Conservation (phyloP, 345 rosid species). For the Gossypium herbaceum region DNA sequence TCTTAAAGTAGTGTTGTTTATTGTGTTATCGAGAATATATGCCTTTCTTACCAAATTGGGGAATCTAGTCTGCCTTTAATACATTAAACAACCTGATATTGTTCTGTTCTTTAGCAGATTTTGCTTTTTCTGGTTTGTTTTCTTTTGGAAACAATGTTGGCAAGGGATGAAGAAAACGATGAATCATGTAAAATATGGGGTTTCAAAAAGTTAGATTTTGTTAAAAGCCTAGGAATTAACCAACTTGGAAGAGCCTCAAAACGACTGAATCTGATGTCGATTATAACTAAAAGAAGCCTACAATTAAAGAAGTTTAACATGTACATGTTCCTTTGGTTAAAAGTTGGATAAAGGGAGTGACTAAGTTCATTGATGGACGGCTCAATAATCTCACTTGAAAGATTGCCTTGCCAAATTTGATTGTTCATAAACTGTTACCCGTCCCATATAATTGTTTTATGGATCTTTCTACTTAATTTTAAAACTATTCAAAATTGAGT, state of each 20-base stretch:
- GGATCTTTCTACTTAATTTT: too few species aligned
- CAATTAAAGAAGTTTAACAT: background rate
- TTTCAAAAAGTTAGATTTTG: background rate
- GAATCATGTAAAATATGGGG: background rate
- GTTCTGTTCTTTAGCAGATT: constrained; percentile 22
- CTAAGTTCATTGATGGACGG: background rate
- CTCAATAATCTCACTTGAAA: too few species aligned
- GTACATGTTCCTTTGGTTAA: background rate
- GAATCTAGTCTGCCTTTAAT: constrained; percentile 29
- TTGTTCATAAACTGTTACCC: background rate
- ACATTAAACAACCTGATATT: constrained; percentile 22
- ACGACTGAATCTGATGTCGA: background rate
- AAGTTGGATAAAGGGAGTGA: background rate
- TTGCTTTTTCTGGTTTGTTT: background rate
- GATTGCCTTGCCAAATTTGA: background rate
- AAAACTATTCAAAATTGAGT: too few species aligned
- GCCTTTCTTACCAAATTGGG: constrained; percentile 28
- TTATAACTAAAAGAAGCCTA: background rate
- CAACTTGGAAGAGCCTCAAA: background rate
- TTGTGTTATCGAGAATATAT: constrained; percentile 25
- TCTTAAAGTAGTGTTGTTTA: background rate
- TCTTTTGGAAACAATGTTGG: background rate
- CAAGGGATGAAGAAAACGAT: background rate
- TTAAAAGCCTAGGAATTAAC: background rate
- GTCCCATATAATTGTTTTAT: background rate